Evolutionary conservation across 2,329 filamentous ascomycete species (phyloP).

Genomic region (Sporothrix brasiliensis): DNA sequence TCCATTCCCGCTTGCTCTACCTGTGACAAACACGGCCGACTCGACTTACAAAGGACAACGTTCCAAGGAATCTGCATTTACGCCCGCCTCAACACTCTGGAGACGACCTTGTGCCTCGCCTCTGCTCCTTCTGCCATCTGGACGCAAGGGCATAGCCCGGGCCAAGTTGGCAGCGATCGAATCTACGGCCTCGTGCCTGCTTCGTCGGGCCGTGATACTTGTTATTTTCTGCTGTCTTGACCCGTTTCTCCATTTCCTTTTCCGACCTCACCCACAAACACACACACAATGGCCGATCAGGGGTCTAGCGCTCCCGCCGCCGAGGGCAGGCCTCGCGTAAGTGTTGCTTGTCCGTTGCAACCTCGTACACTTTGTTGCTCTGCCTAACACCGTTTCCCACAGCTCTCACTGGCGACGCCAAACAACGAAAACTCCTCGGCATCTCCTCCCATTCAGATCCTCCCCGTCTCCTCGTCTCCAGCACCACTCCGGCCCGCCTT

Average conservation of each 20-base stretch:
- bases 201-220: conserved; percentile 3
- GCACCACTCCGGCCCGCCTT: conserved; percentile 75
- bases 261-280: background rate
- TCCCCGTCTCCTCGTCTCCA: conserved; percentile 43
- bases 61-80: background rate
- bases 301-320: conserved; percentile 28
- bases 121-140: background rate
- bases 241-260: background rate
- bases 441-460: conserved; percentile 22
- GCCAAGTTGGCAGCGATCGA: background rate
- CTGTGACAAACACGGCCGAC: background rate
- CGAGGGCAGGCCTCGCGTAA: conserved; percentile 31
- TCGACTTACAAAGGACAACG: background rate
- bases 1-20: background rate
- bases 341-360: background rate
- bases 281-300: conserved; percentile 36
- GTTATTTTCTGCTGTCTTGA: background rate
- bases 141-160: background rate
- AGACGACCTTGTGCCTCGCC: background rate
- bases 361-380: no score
- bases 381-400: background rate
- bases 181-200: background rate
- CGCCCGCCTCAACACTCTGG: background rate
- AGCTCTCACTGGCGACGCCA: conserved; percentile 17
- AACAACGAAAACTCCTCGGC: conserved; percentile 19